Conservation (phyloP, 345 rosid species). For the Citropsis articulata region DNA sequence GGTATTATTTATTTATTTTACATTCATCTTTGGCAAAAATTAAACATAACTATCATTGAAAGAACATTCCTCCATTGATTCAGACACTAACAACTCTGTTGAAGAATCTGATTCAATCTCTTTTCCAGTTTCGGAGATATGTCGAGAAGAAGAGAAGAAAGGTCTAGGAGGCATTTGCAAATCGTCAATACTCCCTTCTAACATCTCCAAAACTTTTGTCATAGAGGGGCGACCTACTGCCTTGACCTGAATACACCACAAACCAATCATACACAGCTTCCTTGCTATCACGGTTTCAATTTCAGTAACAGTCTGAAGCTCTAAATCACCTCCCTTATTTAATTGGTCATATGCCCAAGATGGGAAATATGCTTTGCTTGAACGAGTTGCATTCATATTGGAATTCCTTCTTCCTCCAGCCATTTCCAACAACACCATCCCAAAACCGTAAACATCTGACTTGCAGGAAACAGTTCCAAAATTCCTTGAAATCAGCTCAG, state of each 20-base stretch:
- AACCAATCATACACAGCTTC: conserved; percentile 32
- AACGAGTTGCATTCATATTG: neutral
- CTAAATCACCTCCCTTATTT: conserved; percentile 20
- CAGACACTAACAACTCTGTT: too few relatives aligned
- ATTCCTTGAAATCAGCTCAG: conserved; percentile 7
- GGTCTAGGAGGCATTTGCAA: too few relatives aligned
- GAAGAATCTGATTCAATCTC: too few relatives aligned
- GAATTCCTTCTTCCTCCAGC: conserved; percentile 10
- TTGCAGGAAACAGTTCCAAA: conserved; percentile 11
- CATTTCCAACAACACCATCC: conserved; percentile 20
- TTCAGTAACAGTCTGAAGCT: conserved; percentile 17
- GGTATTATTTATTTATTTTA: too few relatives aligned
- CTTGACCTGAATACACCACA: conserved; percentile 43
- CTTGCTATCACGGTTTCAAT: conserved; percentile 21
- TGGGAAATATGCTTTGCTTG: conserved; percentile 10
- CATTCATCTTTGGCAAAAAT: too few relatives aligned
- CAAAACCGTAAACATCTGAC: conserved; percentile 18
- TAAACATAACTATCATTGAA: too few relatives aligned
- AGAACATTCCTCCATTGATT: too few relatives aligned
- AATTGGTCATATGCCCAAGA: conserved; percentile 27
- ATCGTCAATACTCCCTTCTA: too few relatives aligned
- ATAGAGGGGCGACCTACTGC: too few relatives aligned
- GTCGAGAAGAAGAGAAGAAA: too few relatives aligned
- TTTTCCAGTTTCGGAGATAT: too few relatives aligned
- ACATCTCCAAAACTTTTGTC: too few relatives aligned